Evolutionary conservation across 2,329 filamentous ascomycete genomes (phyloP).

Genomic region (Dothidotthia symphoricarpi): DNA sequence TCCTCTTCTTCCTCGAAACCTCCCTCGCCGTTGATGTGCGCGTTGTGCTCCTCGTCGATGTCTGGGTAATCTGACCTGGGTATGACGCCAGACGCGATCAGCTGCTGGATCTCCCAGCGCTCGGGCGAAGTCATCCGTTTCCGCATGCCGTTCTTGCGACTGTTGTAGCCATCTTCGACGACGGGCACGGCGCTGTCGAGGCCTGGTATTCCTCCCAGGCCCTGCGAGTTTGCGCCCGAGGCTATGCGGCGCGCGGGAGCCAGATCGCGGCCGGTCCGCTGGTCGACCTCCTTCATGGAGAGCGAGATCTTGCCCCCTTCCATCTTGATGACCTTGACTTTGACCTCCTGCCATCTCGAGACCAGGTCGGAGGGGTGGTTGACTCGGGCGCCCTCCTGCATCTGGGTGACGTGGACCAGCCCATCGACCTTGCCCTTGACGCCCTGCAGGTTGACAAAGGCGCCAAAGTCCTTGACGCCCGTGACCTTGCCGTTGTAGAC

Average conservation of each 20-base stretch:
- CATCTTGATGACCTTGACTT: conserved; percentile 88
- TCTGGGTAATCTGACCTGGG: conserved; percentile 94
- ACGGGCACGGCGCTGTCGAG: conserved; percentile 57
- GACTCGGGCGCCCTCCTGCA: conserved; percentile 79
- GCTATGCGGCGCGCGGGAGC: conserved; percentile 74
- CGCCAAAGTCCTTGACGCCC: conserved; percentile 91
- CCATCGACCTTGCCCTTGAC: conserved; percentile 88
- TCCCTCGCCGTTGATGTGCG: conserved; percentile 79
- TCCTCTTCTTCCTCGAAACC: conserved; percentile 93
- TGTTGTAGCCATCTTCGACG: conserved; percentile 59
- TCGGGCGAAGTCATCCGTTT: conserved; percentile 97
- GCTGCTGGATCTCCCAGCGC: conserved; percentile 93
- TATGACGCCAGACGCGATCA: conserved; percentile 91
- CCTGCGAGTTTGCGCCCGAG: conserved; percentile 87
- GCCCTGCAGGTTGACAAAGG: conserved; percentile 87
- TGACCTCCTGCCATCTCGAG: conserved; percentile 75
- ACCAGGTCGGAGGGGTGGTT: conserved; percentile 90
- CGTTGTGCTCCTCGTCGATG: conserved; percentile 89
- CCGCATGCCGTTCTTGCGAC: conserved; percentile 56
- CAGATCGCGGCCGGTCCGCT: conserved; percentile 79
- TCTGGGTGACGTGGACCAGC: conserved; percentile 87
- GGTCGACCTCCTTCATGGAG: conserved; percentile 97
- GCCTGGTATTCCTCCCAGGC: conserved; percentile 62
- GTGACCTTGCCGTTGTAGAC: conserved; percentile 88
- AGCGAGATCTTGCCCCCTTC: conserved; percentile 79